Evolutionary conservation across 176 grass and related monocot species (phyloP).

Genomic region (Ensete ventricosum): DNA sequence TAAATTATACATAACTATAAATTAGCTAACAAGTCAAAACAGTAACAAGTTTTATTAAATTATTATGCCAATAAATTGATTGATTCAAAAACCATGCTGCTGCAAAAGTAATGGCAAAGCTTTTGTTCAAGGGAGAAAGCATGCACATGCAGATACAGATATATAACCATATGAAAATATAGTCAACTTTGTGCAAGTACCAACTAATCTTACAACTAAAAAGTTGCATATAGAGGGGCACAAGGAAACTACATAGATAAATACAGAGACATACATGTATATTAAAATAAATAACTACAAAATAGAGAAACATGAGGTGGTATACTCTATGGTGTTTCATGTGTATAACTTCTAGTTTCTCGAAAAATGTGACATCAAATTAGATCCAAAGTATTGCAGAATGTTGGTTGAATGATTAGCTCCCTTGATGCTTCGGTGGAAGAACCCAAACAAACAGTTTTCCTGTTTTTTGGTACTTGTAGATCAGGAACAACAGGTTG

Average conservation of each 20-base stretch:
- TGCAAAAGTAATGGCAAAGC: no score
- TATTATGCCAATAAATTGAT: no score
- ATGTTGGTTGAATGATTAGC: not conserved
- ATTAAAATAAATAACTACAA: no score
- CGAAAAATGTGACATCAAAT: no score
- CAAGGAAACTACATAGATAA: not conserved
- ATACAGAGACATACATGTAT: not conserved
- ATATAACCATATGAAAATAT: no score
- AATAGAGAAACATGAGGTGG: not conserved
- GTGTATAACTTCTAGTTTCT: not conserved
- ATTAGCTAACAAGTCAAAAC: not conserved
- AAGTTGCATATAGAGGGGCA: not conserved
- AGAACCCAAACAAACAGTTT: not conserved
- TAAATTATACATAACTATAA: not conserved
- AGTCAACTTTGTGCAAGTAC: no score
- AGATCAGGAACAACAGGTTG: not conserved
- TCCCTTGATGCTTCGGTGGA: not conserved
- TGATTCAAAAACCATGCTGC: no score
- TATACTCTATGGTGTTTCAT: not conserved
- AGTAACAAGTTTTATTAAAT: no score
- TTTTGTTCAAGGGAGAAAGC: no score
- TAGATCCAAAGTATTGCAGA: not conserved
- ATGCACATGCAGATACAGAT: no score
- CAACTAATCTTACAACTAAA: not conserved
- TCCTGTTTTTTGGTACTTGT: not conserved